Conservation (phyloP, 2,329 filamentous ascomycete genomes). For the Pseudocercospora fuligena region DNA sequence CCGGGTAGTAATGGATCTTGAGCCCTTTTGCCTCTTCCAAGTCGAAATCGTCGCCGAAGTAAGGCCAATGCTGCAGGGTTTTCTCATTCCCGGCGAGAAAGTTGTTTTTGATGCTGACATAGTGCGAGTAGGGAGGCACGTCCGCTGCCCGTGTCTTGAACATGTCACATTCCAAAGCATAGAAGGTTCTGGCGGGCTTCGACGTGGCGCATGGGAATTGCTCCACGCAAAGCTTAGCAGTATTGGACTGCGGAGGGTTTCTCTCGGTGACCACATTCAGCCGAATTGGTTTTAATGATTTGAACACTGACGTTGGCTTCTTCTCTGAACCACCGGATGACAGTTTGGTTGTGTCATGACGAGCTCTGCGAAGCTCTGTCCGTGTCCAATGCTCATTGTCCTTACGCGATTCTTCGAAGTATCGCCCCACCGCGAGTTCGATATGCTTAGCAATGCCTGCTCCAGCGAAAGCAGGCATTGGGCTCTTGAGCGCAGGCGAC, state of each 20-base stretch:
- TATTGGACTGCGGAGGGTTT: neutral
- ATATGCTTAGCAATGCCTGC: constrained; percentile 23
- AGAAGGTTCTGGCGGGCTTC: constrained; percentile 11
- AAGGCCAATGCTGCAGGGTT: constrained; percentile 48
- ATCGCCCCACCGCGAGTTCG: constrained; percentile 32
- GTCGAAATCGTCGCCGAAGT: constrained; percentile 46
- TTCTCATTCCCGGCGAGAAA: constrained; percentile 48
- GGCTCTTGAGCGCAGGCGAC: constrained; percentile 1
- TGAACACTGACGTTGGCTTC: constrained; percentile 9
- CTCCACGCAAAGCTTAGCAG: constrained; percentile 15
- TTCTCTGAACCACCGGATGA: neutral
- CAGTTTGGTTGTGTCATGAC: constrained; percentile 12
- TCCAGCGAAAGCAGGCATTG: neutral
- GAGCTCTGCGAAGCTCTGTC: constrained; percentile 29
- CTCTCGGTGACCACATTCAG: neutral
- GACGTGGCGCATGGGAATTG: neutral
- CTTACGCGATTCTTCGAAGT: constrained; percentile 33
- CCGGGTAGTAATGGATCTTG: constrained; percentile 36
- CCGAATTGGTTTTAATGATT: neutral
- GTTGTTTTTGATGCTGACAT: constrained; percentile 48
- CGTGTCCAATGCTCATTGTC: constrained; percentile 38
- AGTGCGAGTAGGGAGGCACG: constrained; percentile 49
- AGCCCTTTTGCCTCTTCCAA: constrained; percentile 35
- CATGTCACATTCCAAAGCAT: constrained; percentile 17
- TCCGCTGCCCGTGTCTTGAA: constrained; percentile 12